Evolutionary conservation across 352 stramenopile genomes (phyloP), one percentile per base, ranked within the genome.

Genomic region (Pythium angustatum): DNA sequence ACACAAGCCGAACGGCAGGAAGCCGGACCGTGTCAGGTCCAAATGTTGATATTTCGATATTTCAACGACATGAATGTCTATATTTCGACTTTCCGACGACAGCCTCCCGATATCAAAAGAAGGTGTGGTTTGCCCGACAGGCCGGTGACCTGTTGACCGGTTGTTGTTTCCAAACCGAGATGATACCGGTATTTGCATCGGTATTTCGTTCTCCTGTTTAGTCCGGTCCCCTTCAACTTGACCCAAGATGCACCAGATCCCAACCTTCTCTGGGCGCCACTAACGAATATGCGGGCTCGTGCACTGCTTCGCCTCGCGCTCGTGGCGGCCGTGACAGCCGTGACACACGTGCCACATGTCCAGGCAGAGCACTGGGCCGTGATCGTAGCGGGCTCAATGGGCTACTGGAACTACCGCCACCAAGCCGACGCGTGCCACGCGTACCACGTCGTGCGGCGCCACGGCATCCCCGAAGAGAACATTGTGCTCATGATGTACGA

Each of bases 401-500:
- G 91, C 51, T 98, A 93, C 76, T 83, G 72, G 63, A 97, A 97
- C 81, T 98, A 98, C 75, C 75, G 90, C 28, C 92, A 98, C 75
- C 89, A 97, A 55, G 78, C 91, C 10, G 90, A 98, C 68, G 86
- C 76, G 24, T 95, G 86, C 58, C 92, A 97, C 66, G 90, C 89
- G 21, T 97, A 97, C 76, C 91, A 97, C 63, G 81, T 97, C 34
- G 83, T 97, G 38, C 81, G 82, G 1, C 76, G 78, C 47, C 88
- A 96, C 64, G 92, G 92, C 12, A 96, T 97, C 40, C 83, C 88
- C 10, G 71, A 56, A 15, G 86, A 96, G 51, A 93, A 96, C 60
- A 89, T 97, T 34, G 83, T 98, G 58, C 81, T 97, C 40, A 96
- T 98, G 90, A 96, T 94, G 85, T 96, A 94, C 75, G 88, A 97